phyloP scores from a whole-genome alignment of 148 eudicot species.

The Tetragonia tetragonoides region DNA sequence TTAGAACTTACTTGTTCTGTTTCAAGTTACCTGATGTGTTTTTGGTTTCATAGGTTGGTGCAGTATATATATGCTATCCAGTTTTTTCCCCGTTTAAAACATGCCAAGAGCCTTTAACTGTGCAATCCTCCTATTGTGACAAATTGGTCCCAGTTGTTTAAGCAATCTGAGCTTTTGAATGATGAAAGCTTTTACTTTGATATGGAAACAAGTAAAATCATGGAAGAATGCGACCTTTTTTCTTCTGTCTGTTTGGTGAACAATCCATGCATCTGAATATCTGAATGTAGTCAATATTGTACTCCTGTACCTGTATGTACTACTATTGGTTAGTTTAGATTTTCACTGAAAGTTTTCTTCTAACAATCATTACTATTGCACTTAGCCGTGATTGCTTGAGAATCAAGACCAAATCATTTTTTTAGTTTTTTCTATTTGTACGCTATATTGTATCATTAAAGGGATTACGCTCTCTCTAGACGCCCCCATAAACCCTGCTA shows the following conservation, averaged over 20 bases:
- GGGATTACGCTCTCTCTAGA: too few relatives aligned
- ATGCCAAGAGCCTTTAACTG: too few relatives aligned
- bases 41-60: not conserved
- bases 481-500: not conserved
- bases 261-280: not conserved
- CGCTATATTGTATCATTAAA: not conserved
- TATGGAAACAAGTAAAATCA: not conserved
- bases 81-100: not conserved
- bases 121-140: too few relatives aligned
- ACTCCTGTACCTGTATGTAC: not conserved
- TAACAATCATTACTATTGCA: not conserved
- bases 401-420: constrained; percentile 34
- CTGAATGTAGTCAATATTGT: constrained; percentile 6
- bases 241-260: not conserved
- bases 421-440: not conserved
- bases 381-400: constrained; percentile 22
- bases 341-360: not conserved
- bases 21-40: not conserved
- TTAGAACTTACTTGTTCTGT: not conserved
- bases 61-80: not conserved
- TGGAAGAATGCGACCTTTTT: not conserved
- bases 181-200: not conserved
- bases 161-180: not conserved
- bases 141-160: too few relatives aligned
- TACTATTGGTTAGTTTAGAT: not conserved